Percentiles rank a stretch among this genome's conserved stretches.
These are phyloP conservation scores for Achlya hypogyna DNA, from an alignment of 352 stramenopile genomes.

Conservation along the genomic window DNA sequence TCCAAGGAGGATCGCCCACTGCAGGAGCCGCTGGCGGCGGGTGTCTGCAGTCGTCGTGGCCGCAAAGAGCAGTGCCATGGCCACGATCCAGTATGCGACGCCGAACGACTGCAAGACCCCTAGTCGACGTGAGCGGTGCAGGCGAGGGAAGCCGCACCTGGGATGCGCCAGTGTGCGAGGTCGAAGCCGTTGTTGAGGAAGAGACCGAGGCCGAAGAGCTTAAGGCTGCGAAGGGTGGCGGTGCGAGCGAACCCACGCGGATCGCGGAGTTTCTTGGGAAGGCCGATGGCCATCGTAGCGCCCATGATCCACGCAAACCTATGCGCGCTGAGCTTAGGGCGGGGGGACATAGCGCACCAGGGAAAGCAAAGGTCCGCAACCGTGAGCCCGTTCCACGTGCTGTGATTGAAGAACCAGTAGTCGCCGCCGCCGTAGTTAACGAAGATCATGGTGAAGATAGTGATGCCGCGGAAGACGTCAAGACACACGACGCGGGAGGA, in stretches of 20 bases:
- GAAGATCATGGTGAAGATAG: conserved; percentile 76
- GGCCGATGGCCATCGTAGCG: conserved; percentile 21
- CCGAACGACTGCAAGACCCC: conserved; percentile 67
- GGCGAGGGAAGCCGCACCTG: conserved; percentile 24
- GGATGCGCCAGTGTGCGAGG: conserved; percentile 56
- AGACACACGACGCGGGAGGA: conserved; percentile 31
- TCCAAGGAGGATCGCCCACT: conserved; percentile 28
- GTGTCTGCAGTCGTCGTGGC: background rate
- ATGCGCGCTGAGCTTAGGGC: too few relatives aligned
- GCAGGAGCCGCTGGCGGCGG: conserved; percentile 25
- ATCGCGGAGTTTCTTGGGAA: background rate
- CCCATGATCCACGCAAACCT: conserved; percentile 84
- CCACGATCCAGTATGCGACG: conserved; percentile 34
- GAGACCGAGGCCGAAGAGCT: conserved; percentile 51
- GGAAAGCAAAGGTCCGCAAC: conserved; percentile 73
- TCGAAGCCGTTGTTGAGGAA: conserved; percentile 59
- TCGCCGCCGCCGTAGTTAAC: conserved; percentile 82
- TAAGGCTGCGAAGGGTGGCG: conserved; percentile 24
- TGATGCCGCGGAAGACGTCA: conserved; percentile 68
- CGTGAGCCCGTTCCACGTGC: conserved; percentile 67
- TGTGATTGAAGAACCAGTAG: conserved; percentile 55
- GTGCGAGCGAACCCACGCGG: background rate
- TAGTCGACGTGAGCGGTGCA: background rate
- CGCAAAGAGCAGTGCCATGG: conserved; percentile 6
- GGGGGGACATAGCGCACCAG: too few relatives aligned